These are phyloP conservation scores for Paramecium octaurelia DNA, from an alignment of 73 alveolate species.

Conservation along the genomic window DNA sequence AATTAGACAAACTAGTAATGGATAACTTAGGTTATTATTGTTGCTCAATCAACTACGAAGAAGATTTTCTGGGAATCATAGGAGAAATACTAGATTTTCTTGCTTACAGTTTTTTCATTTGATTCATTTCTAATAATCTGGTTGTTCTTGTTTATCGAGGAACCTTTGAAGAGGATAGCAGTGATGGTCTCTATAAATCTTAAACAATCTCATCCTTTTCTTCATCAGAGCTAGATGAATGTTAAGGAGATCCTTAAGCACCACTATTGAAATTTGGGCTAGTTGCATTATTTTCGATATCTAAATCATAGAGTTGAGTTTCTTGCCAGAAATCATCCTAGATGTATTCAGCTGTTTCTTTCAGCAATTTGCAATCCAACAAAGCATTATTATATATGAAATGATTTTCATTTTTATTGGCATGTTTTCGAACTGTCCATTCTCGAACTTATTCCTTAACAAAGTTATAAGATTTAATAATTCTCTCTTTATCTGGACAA, in stretches of 20 bases:
- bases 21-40: not conserved
- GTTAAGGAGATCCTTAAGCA: not conserved
- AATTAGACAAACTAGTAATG: not conserved
- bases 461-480: not conserved
- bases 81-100: not conserved
- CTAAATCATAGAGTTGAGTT: not conserved
- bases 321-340: slow-evolving; percentile 22
- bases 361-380: not conserved
- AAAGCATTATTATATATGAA: not conserved
- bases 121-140: not conserved
- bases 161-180: not conserved
- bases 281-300: not conserved
- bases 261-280: not conserved
- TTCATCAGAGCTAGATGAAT: not conserved
- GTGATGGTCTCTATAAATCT: not conserved
- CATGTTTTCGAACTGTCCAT: not conserved
- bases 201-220: not conserved
- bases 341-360: slow-evolving; percentile 14
- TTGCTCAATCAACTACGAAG: not conserved
- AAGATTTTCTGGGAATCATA: not conserved
- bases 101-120: not conserved
- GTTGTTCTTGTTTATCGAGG: slow-evolving; percentile 7
- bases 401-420: not conserved
- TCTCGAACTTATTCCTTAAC: not conserved
- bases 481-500: slow-evolving; percentile 37